These are phyloP conservation scores for Linum tenue DNA, from an alignment of 345 rosid species.

Conservation along the genomic window DNA sequence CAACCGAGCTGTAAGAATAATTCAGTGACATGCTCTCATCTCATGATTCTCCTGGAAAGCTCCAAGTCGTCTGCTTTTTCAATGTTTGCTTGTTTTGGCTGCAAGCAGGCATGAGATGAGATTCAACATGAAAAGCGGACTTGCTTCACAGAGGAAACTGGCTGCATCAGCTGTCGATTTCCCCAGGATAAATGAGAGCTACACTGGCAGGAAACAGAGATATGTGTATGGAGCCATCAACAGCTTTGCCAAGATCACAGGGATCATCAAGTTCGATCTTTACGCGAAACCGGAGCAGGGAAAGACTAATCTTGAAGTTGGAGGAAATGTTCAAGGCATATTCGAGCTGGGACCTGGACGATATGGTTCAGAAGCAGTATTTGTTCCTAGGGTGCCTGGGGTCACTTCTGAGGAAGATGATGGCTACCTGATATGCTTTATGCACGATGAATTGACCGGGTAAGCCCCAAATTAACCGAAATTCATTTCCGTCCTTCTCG, in stretches of 20 bases:
- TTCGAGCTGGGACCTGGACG: conserved; percentile 72
- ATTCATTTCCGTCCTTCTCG: background rate
- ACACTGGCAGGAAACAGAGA: conserved; percentile 93
- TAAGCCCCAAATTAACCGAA: conserved; percentile 13
- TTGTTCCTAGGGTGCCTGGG: conserved; percentile 58
- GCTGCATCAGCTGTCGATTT: conserved; percentile 80
- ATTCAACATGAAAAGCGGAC: conserved; percentile 81
- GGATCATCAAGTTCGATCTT: conserved; percentile 79
- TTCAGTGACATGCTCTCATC: background rate
- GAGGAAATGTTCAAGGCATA: conserved; percentile 81
- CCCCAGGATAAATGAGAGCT: conserved; percentile 72
- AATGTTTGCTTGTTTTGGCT: conserved; percentile 17
- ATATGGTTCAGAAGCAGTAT: conserved; percentile 91
- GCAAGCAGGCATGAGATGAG: conserved; percentile 78
- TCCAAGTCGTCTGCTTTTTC: background rate
- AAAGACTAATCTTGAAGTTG: conserved; percentile 60
- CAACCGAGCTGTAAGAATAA: conserved; percentile 57
- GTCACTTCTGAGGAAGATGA: conserved; percentile 71
- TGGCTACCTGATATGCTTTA: conserved; percentile 81
- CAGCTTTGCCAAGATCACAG: conserved; percentile 70
- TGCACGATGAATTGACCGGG: conserved; percentile 82
- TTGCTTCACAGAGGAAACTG: conserved; percentile 70
- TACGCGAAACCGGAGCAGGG: conserved; percentile 65
- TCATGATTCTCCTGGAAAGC: background rate
- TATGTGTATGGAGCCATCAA: conserved; percentile 67